Evolutionary conservation across 2,329 filamentous ascomycete species (phyloP), one percentile per base, ranked within the genome.

Genomic region (Stachybotrys elegans): DNA sequence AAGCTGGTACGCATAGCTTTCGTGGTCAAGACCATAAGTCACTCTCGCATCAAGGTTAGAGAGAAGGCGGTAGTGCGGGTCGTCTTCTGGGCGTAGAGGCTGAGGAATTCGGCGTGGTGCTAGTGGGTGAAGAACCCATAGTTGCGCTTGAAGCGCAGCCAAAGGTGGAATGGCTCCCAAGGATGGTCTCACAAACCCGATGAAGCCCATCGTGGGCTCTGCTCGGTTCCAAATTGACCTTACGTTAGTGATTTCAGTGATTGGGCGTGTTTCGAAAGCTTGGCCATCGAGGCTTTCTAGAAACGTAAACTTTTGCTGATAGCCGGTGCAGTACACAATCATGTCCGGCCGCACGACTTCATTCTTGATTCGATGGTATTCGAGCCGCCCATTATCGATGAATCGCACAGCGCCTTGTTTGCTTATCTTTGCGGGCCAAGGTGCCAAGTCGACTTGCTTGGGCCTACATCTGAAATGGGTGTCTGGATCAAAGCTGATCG

Each of bases 1-100:
- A 29, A 73, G 61, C 50, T 73, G 70, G 49, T 71, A 73, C 0
- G 65, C 66, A 44, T 73, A 73, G 38, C 60, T 66, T 45, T 73
- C 71, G 43, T 73, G 69, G 41, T 73, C 69, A 5, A 73, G 66
- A 7, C 69, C 69, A 45, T 63, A 62, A n/a, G n/a, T n/a, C 22
- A 71, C 63, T 2, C 66, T 54, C 2, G 61, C 56, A 1, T 45
- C 54, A 1, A 56, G n/a, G n/a, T n/a, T n/a, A n/a, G n/a, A n/a
- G n/a, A n/a, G n/a, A n/a, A n/a, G 25, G n/a, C 25, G 25, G 25
- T 29, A 29, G 25, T 29, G 25, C n/a, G 25, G 25, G 8, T 29
- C 25, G n/a, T 67, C 61, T 2, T 53, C 57, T 29, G 25, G 25
- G 9, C 25, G 25, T 29, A 29, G n/a, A 9, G 25, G 25, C 9